Base-by-base conservation (phyloP, 768 basidiomycete genomes). In the Sarcomyxa edulis region DNA sequence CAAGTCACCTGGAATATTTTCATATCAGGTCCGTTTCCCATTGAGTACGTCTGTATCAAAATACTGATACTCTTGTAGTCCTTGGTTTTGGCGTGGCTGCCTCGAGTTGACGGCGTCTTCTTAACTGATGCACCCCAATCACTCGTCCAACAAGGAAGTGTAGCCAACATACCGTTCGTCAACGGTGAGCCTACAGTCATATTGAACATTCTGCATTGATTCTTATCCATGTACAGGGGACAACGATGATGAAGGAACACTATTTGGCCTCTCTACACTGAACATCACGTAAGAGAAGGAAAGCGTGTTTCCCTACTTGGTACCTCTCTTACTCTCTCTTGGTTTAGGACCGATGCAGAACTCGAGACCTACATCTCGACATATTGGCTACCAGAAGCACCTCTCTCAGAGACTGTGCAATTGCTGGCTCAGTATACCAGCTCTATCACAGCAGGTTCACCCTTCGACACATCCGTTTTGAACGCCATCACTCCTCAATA, bases 21-120 rank as follows among this genome's bases (percentile, higher is more conserved):
- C 55, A 5, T 70, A 64, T 40, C 65, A 70, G 56, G 66, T 69
- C 25, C 8, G 46, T 35, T 22, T 11, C 8, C 24, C 16, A 12
- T 14, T 12, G 12, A 22, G 37, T 11, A n/a, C 35, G 15, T 20
- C 24, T 16, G 14, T n/a, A 11, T 19, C 25, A 10, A 28, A 21
- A 26, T 27, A 22, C 23, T 35, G n/a, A n/a, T 25, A 7, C 20
- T 9, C n/a, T n/a, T 33, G 6, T 19, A 75, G 74, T 64, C 70
- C 1, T 50, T 72, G 32, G 55, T 52, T 22, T 54, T 73, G 25
- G 62, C 72, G 0, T 81, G 69, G 69, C 47, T 65, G 2, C 75
- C 75, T 22, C 61, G 70, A 3, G 55, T 62, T 5, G 77, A 79
- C 44, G 76, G 72, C 1, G 48, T 59, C 1, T 70, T 78, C 47